phyloP scores from a whole-genome alignment of 768 basidiomycete genomes.

The Macrolepiota albuminosa region DNA sequence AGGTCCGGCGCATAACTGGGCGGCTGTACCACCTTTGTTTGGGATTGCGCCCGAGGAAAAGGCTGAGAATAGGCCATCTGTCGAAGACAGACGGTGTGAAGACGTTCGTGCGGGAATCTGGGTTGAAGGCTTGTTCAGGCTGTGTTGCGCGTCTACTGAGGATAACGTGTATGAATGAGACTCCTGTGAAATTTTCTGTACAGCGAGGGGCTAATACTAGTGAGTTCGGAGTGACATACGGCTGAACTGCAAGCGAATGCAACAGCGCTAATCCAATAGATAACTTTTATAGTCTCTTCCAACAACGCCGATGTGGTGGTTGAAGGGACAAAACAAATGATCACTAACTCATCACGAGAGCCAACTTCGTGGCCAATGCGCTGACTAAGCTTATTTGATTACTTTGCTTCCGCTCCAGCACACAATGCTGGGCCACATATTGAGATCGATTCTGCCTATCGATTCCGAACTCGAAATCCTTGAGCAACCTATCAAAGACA shows the following conservation, averaged over 20 bases:
- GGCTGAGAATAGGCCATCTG: constrained; percentile 72
- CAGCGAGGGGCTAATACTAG: constrained; percentile 8
- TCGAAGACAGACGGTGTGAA: constrained; percentile 21
- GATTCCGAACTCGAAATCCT: too few relatives aligned
- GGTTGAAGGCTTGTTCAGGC: constrained; percentile 2
- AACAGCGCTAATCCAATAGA: constrained; percentile 3
- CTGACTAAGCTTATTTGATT: background rate
- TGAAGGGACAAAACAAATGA: constrained; percentile 1
- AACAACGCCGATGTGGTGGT: constrained; percentile 13
- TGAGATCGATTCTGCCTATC: too few relatives aligned
- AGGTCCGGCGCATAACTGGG: constrained; percentile 75
- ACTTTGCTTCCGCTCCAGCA: background rate
- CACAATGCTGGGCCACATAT: too few relatives aligned
- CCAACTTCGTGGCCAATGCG: background rate
- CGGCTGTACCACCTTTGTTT: constrained; percentile 47
- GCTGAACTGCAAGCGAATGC: constrained; percentile 4
- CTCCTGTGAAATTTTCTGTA: constrained; percentile 16
- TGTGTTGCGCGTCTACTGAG: background rate
- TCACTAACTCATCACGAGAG: background rate
- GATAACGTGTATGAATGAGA: background rate
- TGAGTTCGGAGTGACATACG: constrained; percentile 16
- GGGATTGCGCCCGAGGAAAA: constrained; percentile 69
- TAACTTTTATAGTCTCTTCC: background rate
- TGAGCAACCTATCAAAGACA: too few relatives aligned
- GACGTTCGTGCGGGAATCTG: constrained; percentile 19